Percentiles rank a stretch among this genome's conserved stretches.
phyloP scores from a whole-genome alignment of 306 rosid genomes.

The Lotus japonicus region DNA sequence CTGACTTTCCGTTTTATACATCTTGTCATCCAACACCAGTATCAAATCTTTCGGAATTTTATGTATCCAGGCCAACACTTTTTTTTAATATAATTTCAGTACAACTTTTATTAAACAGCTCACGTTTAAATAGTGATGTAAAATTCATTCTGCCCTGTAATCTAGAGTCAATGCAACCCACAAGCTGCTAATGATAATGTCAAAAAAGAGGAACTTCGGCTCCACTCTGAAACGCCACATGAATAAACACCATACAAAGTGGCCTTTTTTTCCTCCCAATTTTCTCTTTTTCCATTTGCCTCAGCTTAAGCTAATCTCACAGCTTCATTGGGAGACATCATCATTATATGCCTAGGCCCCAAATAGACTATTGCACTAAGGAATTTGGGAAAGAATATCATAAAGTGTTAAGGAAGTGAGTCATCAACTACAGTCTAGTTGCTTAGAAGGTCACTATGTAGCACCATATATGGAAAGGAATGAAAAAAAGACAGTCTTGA shows the following conservation, averaged over 20 bases:
- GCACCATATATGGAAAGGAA: conserved; percentile 11
- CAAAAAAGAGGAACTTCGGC: conserved; percentile 43
- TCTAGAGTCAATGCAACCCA: conserved; percentile 52
- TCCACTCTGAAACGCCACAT: conserved; percentile 32
- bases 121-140: not conserved
- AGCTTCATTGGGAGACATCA: conserved; percentile 48
- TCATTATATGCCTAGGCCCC: conserved; percentile 42
- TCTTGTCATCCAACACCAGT: no score
- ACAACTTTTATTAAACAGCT: not conserved
- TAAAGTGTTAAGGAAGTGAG: not conserved
- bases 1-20: no score
- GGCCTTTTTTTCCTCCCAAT: conserved; percentile 13
- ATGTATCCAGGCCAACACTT: no score
- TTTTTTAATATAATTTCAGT: not conserved
- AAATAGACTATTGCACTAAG: not conserved
- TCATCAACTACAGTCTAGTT: conserved; percentile 17
- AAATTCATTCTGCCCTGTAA: conserved; percentile 21
- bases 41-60: no score
- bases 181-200: conserved; percentile 19
- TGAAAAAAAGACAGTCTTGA: not conserved
- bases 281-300: conserved; percentile 29
- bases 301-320: conserved; percentile 15
- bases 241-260: conserved; percentile 27
- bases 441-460: not conserved
- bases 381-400: conserved; percentile 3